phyloP scores from a whole-genome alignment of 1,139 yeast genomes.

The Candida sp. region DNA sequence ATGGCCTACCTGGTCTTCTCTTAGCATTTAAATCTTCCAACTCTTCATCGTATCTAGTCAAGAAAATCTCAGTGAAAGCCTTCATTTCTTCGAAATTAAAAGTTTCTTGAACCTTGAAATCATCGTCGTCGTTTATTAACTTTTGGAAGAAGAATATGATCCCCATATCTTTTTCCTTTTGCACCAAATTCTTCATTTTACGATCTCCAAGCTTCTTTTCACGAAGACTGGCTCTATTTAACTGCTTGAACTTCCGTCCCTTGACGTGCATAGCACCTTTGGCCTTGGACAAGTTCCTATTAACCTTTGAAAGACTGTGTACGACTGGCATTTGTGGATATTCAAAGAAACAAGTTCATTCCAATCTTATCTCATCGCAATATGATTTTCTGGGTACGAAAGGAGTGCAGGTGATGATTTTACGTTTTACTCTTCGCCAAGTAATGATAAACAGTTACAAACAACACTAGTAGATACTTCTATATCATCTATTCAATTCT shows the following conservation, averaged over 20 bases:
- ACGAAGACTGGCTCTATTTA: conserved; percentile 82
- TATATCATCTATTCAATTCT: no score
- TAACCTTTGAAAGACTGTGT: conserved; percentile 70
- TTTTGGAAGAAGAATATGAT: conserved; percentile 67
- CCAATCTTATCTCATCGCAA: background rate
- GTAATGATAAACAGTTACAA: background rate
- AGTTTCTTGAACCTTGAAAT: conserved; percentile 27
- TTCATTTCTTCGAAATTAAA: conserved; percentile 60
- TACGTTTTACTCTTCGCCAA: background rate
- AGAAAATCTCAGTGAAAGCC: conserved; percentile 56
- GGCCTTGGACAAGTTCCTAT: conserved; percentile 56
- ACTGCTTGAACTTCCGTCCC: conserved; percentile 83
- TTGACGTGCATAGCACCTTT: conserved; percentile 75
- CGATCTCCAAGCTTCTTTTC: conserved; percentile 64
- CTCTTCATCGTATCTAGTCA: conserved; percentile 74
- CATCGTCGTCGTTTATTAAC: conserved; percentile 45
- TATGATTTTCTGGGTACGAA: background rate
- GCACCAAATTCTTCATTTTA: conserved; percentile 54
- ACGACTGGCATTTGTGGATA: conserved; percentile 67
- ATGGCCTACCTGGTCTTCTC: conserved; percentile 88
- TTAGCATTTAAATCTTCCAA: conserved; percentile 51
- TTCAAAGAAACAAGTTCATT: background rate
- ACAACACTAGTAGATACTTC: no score
- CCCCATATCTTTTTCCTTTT: conserved; percentile 55
- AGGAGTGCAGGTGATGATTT: background rate